Base-by-base conservation (phyloP, 192 early-diverging fungal species). In the Phlyctochytrium planicorne region DNA sequence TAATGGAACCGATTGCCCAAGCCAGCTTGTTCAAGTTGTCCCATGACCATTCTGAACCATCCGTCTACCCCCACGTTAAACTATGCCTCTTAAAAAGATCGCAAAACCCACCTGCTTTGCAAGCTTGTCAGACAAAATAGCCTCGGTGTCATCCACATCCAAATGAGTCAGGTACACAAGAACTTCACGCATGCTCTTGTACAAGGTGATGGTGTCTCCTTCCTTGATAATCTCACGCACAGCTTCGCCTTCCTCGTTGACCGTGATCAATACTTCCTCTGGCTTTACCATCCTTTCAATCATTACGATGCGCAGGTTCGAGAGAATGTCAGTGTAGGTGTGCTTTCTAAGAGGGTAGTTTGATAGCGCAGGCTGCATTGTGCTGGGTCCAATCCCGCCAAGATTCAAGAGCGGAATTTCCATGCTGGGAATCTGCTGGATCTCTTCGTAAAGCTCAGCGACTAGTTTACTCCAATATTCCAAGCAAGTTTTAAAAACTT, bases 221-320 rank as follows among this genome's bases (percentile, higher is more conserved):
- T 98, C 97, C 76, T 97, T 96, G 74, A 97, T 81, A 34, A 90
- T 90, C 79, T 98, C 97, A 50, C 97, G 90, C 23, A 99, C 96
- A 82, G 98, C 94, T 82, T 98, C 97, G 52, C 97, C 97, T 72
- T 99, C 95, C 65, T 99, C 97, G 76, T 99, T 98, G 72, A 98
- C 94, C 25, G 97, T 95, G 60, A 99, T 90, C 32, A 99, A 81
- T 69, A 91, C 92, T 82, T 99, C 97, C 77, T 99, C 96, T 33
- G 97, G 97, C 60, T 94, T 93, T 33, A 96, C 96, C 97, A 99
- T 99, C 62, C 92, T 85, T 73, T 96, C 94, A 71, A 99, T 99
- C 94, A 98, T 96, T 24, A 97, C 94, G 6, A 90, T 80, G 52
- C 97, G 93, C 60, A 99, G 84, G 30, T 85, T 85, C 2, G 91